Base-by-base conservation (phyloP, 2,329 filamentous ascomycete genomes). In the Thielaviopsis populi region DNA sequence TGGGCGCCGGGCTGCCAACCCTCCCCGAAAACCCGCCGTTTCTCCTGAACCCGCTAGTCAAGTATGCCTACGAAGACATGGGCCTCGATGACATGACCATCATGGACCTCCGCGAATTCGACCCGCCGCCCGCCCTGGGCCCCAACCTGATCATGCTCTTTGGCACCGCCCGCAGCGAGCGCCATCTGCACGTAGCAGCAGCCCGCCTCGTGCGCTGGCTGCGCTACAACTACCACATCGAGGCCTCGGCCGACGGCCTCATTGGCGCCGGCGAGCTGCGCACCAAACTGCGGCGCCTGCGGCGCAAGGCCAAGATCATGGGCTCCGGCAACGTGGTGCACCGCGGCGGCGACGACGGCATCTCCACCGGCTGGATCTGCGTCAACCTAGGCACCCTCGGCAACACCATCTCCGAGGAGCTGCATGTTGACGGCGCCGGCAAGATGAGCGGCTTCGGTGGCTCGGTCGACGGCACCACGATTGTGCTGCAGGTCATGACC, bases 361-460 rank as follows among this genome's bases (percentile, higher is more conserved):
- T 96, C 62, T 86, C 87, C 13, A 96, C 92, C 0, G 91, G 91
- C 10, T 99, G 94, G 94, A 87, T 99, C 22, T 99, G 94, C 74
- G 88, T 97, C 66, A 95, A 96, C 71, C 81, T 94, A 10, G 89
- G 89, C 3, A 82, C 82, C 17, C 79, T 90, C 0, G 82, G 86
- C 53, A 80, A 81, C 24, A 77, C 79, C n/a, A 70, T 72, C 17
- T 70, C 72, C 8, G 78, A 82, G 67, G 71, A 74, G 15, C 72
- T 74, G 11, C 73, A 76, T 30, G 71, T 79, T 43, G 77, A 79
- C 22, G 75, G 76, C 17, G 74, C 75, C 13, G 79, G 83, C 15
- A 78, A 81, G 8, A 83, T 91, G 65, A 85, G 90, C 41, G 92
- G 92, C 0, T 96, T 96, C 70, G 89, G 90, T 1, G 65, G 65